A percentile compares a stretch with the other conserved stretches of the same genome.
Evolutionary conservation across 768 basidiomycete genomes (phyloP).

Genomic region (Boletus rubroflammeus): DNA sequence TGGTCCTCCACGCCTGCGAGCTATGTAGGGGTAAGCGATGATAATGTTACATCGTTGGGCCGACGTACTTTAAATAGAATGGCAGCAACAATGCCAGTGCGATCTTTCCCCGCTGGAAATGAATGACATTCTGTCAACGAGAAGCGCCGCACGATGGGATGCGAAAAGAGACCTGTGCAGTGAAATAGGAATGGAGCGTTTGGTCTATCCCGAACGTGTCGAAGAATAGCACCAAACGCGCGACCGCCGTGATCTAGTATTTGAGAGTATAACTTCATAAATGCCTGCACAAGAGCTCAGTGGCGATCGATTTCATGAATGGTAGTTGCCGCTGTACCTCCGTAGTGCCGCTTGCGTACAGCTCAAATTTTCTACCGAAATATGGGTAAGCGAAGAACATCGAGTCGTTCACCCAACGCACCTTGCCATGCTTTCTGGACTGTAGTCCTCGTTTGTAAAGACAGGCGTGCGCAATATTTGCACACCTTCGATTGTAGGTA

Average conservation of each 20-base stretch:
- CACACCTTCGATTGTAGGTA: slow-evolving; percentile 62
- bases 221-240: slow-evolving; percentile 67
- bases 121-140: not conserved
- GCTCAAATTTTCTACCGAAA: slow-evolving; percentile 38
- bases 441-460: slow-evolving; percentile 69
- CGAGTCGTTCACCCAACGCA: slow-evolving; percentile 43
- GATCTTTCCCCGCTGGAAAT: slow-evolving; percentile 78
- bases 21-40: slow-evolving; percentile 34
- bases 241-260: slow-evolving; percentile 70
- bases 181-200: slow-evolving; percentile 66
- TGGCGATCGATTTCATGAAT: not conserved
- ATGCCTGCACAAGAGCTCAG: slow-evolving; percentile 46
- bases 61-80: slow-evolving; percentile 59
- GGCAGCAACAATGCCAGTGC: slow-evolving; percentile 75
- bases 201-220: slow-evolving; percentile 70
- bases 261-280: slow-evolving; percentile 77
- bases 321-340: slow-evolving; percentile 45
- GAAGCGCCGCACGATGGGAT: not conserved
- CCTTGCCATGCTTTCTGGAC: slow-evolving; percentile 82
- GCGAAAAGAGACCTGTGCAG: slow-evolving; percentile 53
- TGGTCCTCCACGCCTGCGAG: slow-evolving; percentile 70
- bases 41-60: not conserved
- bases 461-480: slow-evolving; percentile 61
- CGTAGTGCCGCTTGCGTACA: slow-evolving; percentile 77
- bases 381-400: slow-evolving; percentile 1